Percentiles rank a stretch among this genome's conserved stretches.
phyloP scores from a whole-genome alignment of 495 filamentous ascomycete genomes.

The Opeltia flavorubescens region DNA sequence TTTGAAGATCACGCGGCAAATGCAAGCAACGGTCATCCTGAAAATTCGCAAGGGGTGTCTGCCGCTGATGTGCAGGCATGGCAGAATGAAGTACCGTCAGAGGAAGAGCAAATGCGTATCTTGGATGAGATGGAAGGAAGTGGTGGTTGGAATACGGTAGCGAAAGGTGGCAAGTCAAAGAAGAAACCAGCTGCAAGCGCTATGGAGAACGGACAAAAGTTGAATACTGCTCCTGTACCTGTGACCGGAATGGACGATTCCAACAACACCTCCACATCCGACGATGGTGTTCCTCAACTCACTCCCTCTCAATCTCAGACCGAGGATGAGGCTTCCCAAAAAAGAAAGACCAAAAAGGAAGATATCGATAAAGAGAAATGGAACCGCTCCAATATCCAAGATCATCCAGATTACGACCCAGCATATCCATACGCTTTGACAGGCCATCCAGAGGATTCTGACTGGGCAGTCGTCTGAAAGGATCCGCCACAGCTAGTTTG shows the following conservation, averaged over 20 bases:
- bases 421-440: conserved; percentile 12
- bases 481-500: background rate
- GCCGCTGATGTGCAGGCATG: conserved; percentile 21
- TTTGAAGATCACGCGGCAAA: conserved; percentile 39
- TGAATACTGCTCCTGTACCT: conserved; percentile 1
- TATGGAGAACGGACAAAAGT: conserved; percentile 29
- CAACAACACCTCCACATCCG: background rate
- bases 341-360: conserved; percentile 3
- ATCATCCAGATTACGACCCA: conserved; percentile 15
- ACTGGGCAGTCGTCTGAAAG: conserved; percentile 33
- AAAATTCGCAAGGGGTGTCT: background rate
- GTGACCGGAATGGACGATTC: background rate
- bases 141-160: conserved; percentile 63
- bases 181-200: conserved; percentile 36
- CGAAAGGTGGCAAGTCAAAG: conserved; percentile 42
- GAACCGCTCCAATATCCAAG: conserved; percentile 12
- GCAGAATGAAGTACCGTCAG: conserved; percentile 51
- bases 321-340: background rate
- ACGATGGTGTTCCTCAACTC: background rate
- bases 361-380: conserved; percentile 10
- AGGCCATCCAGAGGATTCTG: conserved; percentile 43
- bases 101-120: conserved; percentile 74
- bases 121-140: conserved; percentile 41
- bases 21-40: conserved; percentile 11
- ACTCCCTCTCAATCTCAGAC: conserved; percentile 1